These are phyloP conservation scores for Bipolaris sorokiniana DNA, from an alignment of 2,329 filamentous ascomycete genomes.

Conservation along the genomic window DNA sequence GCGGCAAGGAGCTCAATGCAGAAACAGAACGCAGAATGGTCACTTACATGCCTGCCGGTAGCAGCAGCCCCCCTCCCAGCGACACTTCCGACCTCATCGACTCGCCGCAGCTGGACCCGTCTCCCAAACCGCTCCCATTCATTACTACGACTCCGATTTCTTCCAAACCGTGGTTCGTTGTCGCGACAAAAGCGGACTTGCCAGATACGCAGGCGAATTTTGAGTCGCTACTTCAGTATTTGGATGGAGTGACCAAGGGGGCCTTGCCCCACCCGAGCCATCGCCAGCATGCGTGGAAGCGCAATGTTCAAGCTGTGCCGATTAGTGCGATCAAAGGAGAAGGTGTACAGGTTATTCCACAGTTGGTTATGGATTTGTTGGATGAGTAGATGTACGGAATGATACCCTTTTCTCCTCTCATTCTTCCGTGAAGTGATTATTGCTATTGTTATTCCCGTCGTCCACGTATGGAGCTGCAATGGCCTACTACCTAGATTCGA, in stretches of 20 bases:
- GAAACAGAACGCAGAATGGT: conserved; percentile 68
- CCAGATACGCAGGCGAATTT: conserved; percentile 81
- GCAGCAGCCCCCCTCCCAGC: conserved; percentile 17
- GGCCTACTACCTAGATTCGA: no score
- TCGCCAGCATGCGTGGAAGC: conserved; percentile 66
- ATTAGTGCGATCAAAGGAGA: conserved; percentile 89
- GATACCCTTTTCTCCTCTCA: conserved; percentile 10
- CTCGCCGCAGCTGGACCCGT: conserved; percentile 30
- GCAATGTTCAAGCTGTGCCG: conserved; percentile 70
- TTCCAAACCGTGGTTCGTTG: conserved; percentile 95
- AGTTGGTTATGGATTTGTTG: conserved; percentile 73
- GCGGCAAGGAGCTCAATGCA: conserved; percentile 72
- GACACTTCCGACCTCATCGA: conserved; percentile 28
- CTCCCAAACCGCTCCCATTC: conserved; percentile 51
- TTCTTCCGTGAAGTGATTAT: no score
- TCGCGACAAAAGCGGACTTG: conserved; percentile 91
- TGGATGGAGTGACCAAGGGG: conserved; percentile 69
- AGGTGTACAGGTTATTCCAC: conserved; percentile 76
- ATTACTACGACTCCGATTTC: conserved; percentile 73
- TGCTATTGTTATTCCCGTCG: no score
- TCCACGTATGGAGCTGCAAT: no score
- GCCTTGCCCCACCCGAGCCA: conserved; percentile 73
- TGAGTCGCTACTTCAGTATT: conserved; percentile 69
- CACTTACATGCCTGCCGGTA: conserved; percentile 52
- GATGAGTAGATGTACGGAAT: conserved; percentile 33